Evolutionary conservation across 176 grass and related monocot species (phyloP).

Genomic region (Lolium multiflorum): DNA sequence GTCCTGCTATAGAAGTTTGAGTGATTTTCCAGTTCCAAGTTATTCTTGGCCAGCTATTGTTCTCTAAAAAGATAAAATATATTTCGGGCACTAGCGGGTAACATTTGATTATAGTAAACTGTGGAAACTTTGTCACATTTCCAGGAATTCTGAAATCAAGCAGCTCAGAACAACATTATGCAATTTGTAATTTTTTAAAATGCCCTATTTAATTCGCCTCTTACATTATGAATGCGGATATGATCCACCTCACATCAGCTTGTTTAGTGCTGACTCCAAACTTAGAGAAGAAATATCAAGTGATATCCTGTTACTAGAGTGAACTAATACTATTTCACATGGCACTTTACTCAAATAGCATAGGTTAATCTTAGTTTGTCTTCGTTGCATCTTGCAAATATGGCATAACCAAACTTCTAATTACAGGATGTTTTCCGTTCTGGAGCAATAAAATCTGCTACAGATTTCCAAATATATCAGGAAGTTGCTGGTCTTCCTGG

Average conservation of each 20-base stretch:
- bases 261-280: conserved; percentile 28
- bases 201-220: conserved; percentile 11
- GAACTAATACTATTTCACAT: conserved; percentile 17
- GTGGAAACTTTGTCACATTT: not conserved
- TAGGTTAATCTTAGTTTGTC: conserved; percentile 10
- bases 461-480: conserved; percentile 97
- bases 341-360: conserved; percentile 7
- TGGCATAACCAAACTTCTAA: conserved; percentile 24
- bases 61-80: conserved; percentile 17
- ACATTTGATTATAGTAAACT: not conserved
- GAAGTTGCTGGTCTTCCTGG: conserved; percentile 91
- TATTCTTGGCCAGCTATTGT: conserved; percentile 20
- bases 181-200: not conserved
- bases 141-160: conserved; percentile 15
- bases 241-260: conserved; percentile 16
- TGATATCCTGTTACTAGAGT: conserved; percentile 14
- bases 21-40: not conserved
- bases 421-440: conserved; percentile 85
- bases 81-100: not conserved
- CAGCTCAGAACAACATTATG: not conserved
- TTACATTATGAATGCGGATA: not conserved
- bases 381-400: conserved; percentile 17
- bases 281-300: not conserved
- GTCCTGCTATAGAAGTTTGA: not conserved
- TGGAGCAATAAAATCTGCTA: conserved; percentile 96